Conservation (phyloP, 2,329 filamentous ascomycete genomes). For the Colletotrichum camelliae region DNA sequence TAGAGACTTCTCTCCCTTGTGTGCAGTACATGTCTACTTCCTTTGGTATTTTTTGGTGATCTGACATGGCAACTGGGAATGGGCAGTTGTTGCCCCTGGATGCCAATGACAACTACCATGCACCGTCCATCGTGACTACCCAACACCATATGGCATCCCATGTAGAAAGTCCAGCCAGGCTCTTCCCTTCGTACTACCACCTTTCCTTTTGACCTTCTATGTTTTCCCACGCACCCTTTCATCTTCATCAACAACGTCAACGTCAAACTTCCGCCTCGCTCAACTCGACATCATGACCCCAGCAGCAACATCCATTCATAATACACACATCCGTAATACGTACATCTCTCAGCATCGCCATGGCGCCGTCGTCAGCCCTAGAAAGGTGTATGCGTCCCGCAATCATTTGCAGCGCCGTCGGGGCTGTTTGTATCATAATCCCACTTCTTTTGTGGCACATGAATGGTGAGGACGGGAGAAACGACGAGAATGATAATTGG, state of each 20-base stretch:
- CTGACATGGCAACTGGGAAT: neutral
- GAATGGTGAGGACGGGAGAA: neutral
- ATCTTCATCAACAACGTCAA: neutral
- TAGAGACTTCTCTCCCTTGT: neutral
- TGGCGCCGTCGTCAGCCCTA: neutral
- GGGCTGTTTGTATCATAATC: neutral
- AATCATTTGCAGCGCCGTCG: neutral
- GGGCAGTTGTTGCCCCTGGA: neutral
- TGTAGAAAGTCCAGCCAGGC: neutral
- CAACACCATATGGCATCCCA: neutral
- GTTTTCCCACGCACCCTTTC: neutral
- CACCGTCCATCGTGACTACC: neutral
- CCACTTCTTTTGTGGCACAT: neutral
- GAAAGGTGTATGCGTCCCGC: neutral
- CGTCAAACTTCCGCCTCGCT: neutral
- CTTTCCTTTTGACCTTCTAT: neutral
- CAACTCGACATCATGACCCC: neutral
- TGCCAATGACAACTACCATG: neutral
- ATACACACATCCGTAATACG: neutral
- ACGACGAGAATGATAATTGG: neutral
- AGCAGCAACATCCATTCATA: neutral
- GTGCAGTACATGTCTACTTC: neutral
- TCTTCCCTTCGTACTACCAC: neutral
- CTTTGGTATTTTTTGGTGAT: too few species aligned
- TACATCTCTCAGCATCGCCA: neutral